Percentiles rank a stretch among this genome's conserved stretches.
Conservation (phyloP, 192 early-diverging fungal genomes). For the Endogone sp. region DNA sequence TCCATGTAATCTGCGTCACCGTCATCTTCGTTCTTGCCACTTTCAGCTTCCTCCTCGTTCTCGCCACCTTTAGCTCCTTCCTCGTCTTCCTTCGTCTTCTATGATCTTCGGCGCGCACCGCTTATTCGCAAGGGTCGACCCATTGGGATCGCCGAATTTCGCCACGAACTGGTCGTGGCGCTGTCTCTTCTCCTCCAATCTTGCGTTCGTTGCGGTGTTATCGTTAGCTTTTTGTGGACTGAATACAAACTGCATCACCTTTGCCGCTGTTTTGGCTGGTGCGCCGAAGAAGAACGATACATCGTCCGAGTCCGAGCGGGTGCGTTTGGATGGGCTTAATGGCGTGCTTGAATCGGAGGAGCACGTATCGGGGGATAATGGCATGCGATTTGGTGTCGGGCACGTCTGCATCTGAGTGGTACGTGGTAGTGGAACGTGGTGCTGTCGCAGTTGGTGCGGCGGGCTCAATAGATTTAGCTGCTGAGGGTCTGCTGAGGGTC, state of each 20-base stretch:
- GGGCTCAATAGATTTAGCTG: not conserved
- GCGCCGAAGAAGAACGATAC: not conserved
- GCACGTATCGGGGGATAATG: not conserved
- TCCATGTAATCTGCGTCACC: not conserved
- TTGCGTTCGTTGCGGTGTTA: no score
- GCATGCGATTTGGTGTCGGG: not conserved
- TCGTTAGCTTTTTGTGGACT: not conserved
- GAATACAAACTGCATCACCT: not conserved
- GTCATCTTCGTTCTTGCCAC: not conserved
- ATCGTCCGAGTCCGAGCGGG: not conserved
- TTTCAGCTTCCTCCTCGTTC: not conserved
- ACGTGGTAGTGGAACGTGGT: no score
- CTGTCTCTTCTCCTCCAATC: not conserved
- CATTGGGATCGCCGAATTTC: slow-evolving; percentile 6
- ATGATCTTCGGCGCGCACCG: not conserved
- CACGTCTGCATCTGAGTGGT: not conserved
- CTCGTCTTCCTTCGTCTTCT: not conserved
- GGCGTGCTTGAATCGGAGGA: no score
- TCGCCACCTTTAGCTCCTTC: not conserved
- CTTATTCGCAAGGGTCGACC: not conserved
- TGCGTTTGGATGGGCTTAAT: no score
- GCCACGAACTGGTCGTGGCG: slow-evolving; percentile 19
- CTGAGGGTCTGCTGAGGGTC: slow-evolving; percentile 8
- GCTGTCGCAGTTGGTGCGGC: no score
- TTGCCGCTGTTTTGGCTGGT: not conserved